These are phyloP conservation scores for Sphenostylis stenocarpa DNA, from an alignment of 306 rosid genomes.

Conservation along the genomic window DNA sequence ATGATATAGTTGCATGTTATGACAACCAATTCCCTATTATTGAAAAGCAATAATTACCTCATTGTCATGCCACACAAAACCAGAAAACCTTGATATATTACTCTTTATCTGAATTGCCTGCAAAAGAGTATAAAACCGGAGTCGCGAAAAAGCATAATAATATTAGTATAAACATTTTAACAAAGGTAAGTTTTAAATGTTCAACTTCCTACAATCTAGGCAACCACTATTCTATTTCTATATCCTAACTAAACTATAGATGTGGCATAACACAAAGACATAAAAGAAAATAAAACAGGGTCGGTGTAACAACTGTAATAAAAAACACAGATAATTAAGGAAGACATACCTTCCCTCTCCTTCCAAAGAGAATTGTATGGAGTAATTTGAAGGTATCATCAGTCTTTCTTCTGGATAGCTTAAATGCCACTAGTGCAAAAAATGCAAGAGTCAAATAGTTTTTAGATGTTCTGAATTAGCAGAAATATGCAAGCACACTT, in stretches of 20 bases:
- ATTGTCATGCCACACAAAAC: slow-evolving; percentile 90
- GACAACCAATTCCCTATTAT: neutral
- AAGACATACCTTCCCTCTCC: slow-evolving; percentile 88
- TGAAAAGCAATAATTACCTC: slow-evolving; percentile 56
- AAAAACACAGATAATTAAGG: slow-evolving; percentile 9
- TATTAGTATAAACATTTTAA: neutral
- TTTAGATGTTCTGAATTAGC: slow-evolving; percentile 4
- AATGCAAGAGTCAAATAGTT: slow-evolving; percentile 20
- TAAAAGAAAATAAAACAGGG: neutral
- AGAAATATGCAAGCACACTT: slow-evolving; percentile 14
- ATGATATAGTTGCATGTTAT: neutral
- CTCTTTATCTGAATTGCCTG: slow-evolving; percentile 89
- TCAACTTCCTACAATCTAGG: neutral
- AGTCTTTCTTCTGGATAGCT: slow-evolving; percentile 77
- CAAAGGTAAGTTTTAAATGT: neutral
- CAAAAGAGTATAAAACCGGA: slow-evolving; percentile 27
- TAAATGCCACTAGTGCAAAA: slow-evolving; percentile 74
- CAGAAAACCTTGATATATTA: slow-evolving; percentile 92
- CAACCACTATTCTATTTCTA: neutral
- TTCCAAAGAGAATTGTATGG: slow-evolving; percentile 87
- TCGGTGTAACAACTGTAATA: slow-evolving; percentile 6
- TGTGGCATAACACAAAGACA: neutral
- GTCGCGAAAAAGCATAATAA: slow-evolving; percentile 28
- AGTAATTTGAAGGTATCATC: slow-evolving; percentile 87
- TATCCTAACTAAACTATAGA: slow-evolving; percentile 19